Base-by-base conservation (phyloP, 768 basidiomycete species). In the Lactifluus subvellereus region DNA sequence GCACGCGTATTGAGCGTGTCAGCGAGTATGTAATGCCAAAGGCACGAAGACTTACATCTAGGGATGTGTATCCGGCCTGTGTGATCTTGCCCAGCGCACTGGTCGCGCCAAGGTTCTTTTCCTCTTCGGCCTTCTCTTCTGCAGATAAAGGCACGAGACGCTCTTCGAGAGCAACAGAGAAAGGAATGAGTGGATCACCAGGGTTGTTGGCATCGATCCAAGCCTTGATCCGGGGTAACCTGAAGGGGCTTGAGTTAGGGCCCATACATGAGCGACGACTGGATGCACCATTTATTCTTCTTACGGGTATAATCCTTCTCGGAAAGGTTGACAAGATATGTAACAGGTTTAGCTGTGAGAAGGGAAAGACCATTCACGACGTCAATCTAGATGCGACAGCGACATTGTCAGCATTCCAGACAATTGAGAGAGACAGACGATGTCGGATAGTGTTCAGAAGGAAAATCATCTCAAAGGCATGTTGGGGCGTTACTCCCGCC, bases 121-220 rank as follows among this genome's bases (percentile, higher is more conserved):
- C 91, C 64, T 86, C 90, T 52, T 79, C 84, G 42, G 69, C 69
- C 76, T 84, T 85, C 62, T 91, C 89, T 66, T 92, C 88, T 8
- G 82, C 74, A 20, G 76, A 72, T 73, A 93, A 73, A 6, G 69
- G 65, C 13, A 83, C 84, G 9, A 99, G 79, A 45, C 95, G 87
- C 75, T 99, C 94, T 74, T 99, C 97, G 50, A 98, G 79, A 6
- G 95, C 84, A 57, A 99, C 97, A 33, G 93, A 95, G 80, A 98
- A 98, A 13, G 97, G 97, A 67, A 99, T 96, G 65, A 99, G 83
- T 18, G 86, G 84, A 70, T 99, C 97, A 56, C 97, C 97, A 2
- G 96, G 87, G 78, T 97, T 98, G 78, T 98, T 84, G 71, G 86
- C 82, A 77, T 98, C 95, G 71, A 99, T 96, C 97, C 97, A 99